Percentiles rank a stretch among this genome's conserved stretches.
Conservation (phyloP, 1,139 yeast species). For the Candida tropicalis region DNA sequence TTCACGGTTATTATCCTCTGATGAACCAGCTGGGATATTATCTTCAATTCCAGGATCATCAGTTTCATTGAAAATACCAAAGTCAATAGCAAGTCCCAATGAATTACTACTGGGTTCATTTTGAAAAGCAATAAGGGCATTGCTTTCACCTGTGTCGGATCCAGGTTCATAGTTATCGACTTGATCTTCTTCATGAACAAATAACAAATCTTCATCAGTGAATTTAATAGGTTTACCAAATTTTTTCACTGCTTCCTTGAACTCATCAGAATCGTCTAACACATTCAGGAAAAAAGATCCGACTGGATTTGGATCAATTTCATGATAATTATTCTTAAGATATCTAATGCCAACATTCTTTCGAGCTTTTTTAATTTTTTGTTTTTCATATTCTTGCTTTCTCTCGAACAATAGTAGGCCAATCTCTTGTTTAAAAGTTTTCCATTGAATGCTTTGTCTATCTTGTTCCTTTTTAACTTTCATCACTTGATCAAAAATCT, state of each 20-base stretch:
- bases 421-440: constrained; percentile 8
- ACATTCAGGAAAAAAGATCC: constrained; percentile 19
- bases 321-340: constrained; percentile 16
- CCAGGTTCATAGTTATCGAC: neutral
- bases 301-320: constrained; percentile 21
- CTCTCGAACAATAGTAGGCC: constrained; percentile 8
- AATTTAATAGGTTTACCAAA: constrained; percentile 23
- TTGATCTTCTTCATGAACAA: constrained; percentile 1
- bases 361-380: constrained; percentile 6
- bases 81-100: constrained; percentile 5
- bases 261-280: constrained; percentile 17
- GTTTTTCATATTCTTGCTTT: constrained; percentile 5
- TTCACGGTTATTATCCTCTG: too few relatives aligned
- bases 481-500: constrained; percentile 15
- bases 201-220: constrained; percentile 5
- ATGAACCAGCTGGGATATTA: too few relatives aligned
- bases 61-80: neutral
- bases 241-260: constrained; percentile 16
- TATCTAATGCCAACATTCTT: constrained; percentile 10
- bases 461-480: constrained; percentile 32
- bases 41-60: too few relatives aligned
- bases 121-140: neutral
- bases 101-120: neutral
- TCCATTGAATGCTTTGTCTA: constrained; percentile 30
- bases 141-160: neutral